Conservation (phyloP, 345 rosid genomes). For the Brassica cretica region DNA sequence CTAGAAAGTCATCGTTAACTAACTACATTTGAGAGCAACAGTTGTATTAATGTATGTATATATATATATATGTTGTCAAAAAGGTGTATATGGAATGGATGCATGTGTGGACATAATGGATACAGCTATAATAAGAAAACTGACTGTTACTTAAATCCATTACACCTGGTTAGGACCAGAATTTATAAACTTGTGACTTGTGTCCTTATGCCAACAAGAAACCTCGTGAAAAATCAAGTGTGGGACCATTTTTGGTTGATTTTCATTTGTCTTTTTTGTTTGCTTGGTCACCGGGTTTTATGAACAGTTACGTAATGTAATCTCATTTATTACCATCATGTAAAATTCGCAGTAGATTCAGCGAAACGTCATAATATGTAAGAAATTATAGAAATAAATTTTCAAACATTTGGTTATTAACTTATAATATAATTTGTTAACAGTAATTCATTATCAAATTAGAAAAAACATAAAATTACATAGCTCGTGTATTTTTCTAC, state of each 20-base stretch:
- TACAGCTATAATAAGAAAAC: slow-evolving; percentile 15
- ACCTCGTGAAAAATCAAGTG: slow-evolving; percentile 32
- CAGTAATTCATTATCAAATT: not conserved
- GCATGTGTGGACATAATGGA: slow-evolving; percentile 25
- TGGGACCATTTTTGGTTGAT: slow-evolving; percentile 29
- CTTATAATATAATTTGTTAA: not conserved
- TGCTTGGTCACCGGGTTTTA: slow-evolving; percentile 4
- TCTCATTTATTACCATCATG: slow-evolving; percentile 8
- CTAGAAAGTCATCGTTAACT: slow-evolving; percentile 23
- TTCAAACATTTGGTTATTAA: not conserved
- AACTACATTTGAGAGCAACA: slow-evolving; percentile 18
- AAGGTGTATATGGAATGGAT: not conserved
- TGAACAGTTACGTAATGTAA: not conserved
- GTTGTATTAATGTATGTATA: not conserved
- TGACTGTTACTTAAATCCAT: slow-evolving; percentile 24
- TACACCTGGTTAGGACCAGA: slow-evolving; percentile 27
- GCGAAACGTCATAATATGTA: not conserved
- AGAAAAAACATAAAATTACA: not conserved
- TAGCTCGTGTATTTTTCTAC: not conserved
- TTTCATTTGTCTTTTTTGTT: not conserved
- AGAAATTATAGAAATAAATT: not conserved
- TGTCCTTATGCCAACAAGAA: slow-evolving; percentile 26
- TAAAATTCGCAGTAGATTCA: slow-evolving; percentile 16
- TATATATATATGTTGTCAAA: not conserved
- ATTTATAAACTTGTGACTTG: slow-evolving; percentile 26